Percentiles rank a stretch among this genome's conserved stretches.
Conservation (phyloP, 805 yeast species). For the Dipodascopsis uninucleata region DNA sequence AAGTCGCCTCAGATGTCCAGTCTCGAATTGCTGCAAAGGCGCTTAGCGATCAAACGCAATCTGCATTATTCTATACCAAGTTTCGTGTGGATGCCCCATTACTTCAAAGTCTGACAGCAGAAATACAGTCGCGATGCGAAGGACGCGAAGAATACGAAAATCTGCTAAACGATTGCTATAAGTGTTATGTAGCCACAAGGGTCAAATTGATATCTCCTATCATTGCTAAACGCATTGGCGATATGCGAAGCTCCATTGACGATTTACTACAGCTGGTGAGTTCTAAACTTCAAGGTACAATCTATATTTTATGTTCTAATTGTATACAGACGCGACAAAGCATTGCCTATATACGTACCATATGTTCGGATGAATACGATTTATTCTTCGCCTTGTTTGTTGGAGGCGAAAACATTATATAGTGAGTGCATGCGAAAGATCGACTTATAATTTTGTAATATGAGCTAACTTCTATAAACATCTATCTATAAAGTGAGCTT, state of each 20-base stretch:
- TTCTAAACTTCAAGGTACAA: neutral
- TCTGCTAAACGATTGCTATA: constrained; percentile 59
- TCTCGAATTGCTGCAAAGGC: constrained; percentile 30
- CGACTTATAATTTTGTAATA: neutral
- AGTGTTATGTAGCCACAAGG: constrained; percentile 60
- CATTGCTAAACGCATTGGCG: constrained; percentile 40
- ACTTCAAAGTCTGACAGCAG: constrained; percentile 39
- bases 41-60: constrained; percentile 45
- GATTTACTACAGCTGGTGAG: constrained; percentile 48
- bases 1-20: constrained; percentile 25
- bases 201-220: constrained; percentile 45
- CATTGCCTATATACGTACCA: constrained; percentile 55
- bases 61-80: constrained; percentile 64
- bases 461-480: neutral
- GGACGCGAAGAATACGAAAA: constrained; percentile 59
- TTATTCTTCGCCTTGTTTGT: constrained; percentile 57
- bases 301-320: neutral
- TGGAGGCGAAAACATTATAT: constrained; percentile 39
- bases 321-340: constrained; percentile 49
- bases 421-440: constrained; percentile 26
- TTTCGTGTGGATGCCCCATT: constrained; percentile 48
- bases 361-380: constrained; percentile 58
- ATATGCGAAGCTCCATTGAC: constrained; percentile 32
- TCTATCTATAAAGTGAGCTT: constrained; percentile 41
- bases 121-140: constrained; percentile 41